Conservation (phyloP, 768 basidiomycete genomes). For the Suillus luteus region DNA sequence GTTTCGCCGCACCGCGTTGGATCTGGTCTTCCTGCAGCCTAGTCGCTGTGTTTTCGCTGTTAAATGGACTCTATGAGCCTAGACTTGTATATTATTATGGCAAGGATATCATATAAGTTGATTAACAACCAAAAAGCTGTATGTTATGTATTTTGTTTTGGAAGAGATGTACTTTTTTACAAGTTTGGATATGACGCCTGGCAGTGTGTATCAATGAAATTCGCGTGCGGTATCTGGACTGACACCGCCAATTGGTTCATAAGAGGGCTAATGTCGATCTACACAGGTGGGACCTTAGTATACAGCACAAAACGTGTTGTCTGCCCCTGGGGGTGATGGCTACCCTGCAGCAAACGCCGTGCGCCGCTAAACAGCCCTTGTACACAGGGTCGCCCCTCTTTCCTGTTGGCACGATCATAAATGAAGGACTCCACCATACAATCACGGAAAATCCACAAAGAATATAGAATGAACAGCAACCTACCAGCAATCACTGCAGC, state of each 20-base stretch:
- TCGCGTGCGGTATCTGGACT: neutral
- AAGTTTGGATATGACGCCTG: constrained; percentile 8
- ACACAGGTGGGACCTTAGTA: constrained; percentile 1
- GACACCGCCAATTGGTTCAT: constrained; percentile 5
- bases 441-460: constrained; percentile 8
- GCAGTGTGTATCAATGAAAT: constrained; percentile 14
- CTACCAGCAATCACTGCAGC: too few relatives aligned
- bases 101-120: constrained; percentile 1
- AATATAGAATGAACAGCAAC: neutral
- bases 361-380: constrained; percentile 24
- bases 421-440: constrained; percentile 8
- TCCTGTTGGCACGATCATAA: constrained; percentile 17
- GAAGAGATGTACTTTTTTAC: constrained; percentile 23
- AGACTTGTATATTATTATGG: constrained; percentile 7
- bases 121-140: constrained; percentile 9
- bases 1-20: constrained; percentile 20
- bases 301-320: neutral
- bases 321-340: neutral
- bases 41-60: constrained; percentile 5
- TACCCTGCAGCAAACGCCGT: constrained; percentile 21
- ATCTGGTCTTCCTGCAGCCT: constrained; percentile 14
- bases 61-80: constrained; percentile 7
- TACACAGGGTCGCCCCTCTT: constrained; percentile 12
- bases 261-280: constrained; percentile 3
- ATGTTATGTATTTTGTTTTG: constrained; percentile 26